Evolutionary conservation across 129 eudicot species (phyloP), one percentile per base, ranked within the genome.

Genomic region (Lactuca sativa): DNA sequence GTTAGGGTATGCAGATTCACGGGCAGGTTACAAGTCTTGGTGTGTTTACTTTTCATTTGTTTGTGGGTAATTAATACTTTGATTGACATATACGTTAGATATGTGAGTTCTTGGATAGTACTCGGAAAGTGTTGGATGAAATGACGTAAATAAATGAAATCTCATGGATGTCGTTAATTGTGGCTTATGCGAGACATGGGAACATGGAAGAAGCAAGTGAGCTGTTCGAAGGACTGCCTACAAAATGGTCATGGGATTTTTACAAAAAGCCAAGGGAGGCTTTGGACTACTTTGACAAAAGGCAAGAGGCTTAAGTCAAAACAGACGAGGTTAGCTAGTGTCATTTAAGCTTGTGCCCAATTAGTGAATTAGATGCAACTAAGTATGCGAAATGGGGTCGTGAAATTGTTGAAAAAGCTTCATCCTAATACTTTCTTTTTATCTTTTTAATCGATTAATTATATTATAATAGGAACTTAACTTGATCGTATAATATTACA

Each of bases 301-400:
- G 86, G 97, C 79, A 73, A 25, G 81, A 71, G 18, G 77, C 32
- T 2, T 80, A 79, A n/a, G 84, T 88, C 9, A 74, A 65, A 52
- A 67, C 77, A 5, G 97, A 91, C 74, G 93, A 86, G 56, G 82
- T 82, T 84, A 68, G 90, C 82, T 44, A 82, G 96, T 44, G 96
- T 84, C 51, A 82, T 82, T 58, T 80, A 86, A 1, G 96, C 96
- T 30, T 88, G 97, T 84, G 95, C 86, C 1, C 96, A 88, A 66
- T 48, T 84, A 72, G 96, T 3, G 95, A 88, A 66, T 48, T 84
- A 72, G 96, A 91, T 18, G 81, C 86, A 3, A 71, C 76, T 2
- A 86, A 92, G 63, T 86, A 84, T n/a, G 95, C 97, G 0, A 76
- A 70, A 56, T 88, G 95, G 90, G 73, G 86, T 43, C 38, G 82